A percentile compares a stretch with the other conserved stretches of the same genome.
Conservation (phyloP, 164 flowering plant genomes). For the Hamamelis virginiana region DNA sequence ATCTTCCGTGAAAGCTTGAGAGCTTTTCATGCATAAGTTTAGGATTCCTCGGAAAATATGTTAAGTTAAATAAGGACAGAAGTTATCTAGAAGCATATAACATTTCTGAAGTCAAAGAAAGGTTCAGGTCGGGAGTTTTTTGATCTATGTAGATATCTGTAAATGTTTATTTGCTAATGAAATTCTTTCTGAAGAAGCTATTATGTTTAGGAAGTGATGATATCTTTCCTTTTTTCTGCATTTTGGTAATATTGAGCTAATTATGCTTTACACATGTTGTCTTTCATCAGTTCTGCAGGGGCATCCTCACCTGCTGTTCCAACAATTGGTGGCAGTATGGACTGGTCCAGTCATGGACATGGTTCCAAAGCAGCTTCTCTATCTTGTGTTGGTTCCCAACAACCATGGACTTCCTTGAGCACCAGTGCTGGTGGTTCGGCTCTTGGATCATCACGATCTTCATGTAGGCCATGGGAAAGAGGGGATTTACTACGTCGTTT, state of each 20-base stretch:
- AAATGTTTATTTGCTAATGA: not conserved
- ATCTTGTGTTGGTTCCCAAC: constrained; percentile 70
- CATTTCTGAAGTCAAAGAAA: not conserved
- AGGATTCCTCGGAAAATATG: not conserved
- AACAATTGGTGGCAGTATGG: constrained; percentile 62
- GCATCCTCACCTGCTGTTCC: constrained; percentile 93
- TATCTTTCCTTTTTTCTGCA: not conserved
- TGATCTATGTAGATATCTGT: not conserved
- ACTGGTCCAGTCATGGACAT: constrained; percentile 68
- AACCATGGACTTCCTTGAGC: constrained; percentile 64
- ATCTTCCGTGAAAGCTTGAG: too few relatives aligned
- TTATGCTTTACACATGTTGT: constrained; percentile 2
- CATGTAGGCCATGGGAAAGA: constrained; percentile 98
- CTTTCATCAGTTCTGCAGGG: constrained; percentile 82
- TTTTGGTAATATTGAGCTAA: constrained; percentile 3
- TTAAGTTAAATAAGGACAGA: not conserved
- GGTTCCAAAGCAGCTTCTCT: constrained; percentile 76
- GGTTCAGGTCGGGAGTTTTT: not conserved
- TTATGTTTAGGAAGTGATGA: not conserved
- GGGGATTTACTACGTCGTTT: constrained; percentile 91
- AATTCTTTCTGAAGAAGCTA: not conserved
- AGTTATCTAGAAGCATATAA: not conserved
- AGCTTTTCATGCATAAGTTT: too few relatives aligned
- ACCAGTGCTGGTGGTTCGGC: constrained; percentile 80
- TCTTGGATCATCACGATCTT: constrained; percentile 71